Evolutionary conservation across 805 yeast species (phyloP), one percentile per base, ranked within the genome.

Genomic region (Wickerhamiella australiensis): DNA sequence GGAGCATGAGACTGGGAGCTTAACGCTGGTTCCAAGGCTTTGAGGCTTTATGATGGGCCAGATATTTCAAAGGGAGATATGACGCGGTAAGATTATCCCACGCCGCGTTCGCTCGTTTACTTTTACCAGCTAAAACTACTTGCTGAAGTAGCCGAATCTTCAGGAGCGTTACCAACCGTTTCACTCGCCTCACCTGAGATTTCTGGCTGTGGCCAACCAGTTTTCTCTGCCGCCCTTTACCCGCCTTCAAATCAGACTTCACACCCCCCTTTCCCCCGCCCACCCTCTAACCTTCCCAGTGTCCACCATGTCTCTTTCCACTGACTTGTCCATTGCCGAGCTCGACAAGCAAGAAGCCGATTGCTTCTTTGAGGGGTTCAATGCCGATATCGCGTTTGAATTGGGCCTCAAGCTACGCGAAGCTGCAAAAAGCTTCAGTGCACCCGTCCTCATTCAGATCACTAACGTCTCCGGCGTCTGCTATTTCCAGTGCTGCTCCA

Each of bases 361-460:
- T 8, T 52, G 56, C 47, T 52, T 59, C 33, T 56, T 61, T 36
- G 52, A 57, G 3, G 54, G 53, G 21, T 62, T 62, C 58, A 58
- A 59, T 43, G 57, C 65, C 33, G 94, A 80, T 86, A 1, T 69
- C 79, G 59, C 92, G 85, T 5, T 82, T 79, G 64, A 79, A 77
- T 46, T 83, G 85, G 6, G 81, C 82, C 0, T 65, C 80, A 38
- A 82, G 88, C 90, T 7, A 79, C 94, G 53, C 12, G 42, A 40
- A 21, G 26, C 31, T 11, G 53, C 53, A 2, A 44, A 27, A 17
- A 22, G 51, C 44, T 42, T 45, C 44, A 47, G 46, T 26, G 47
- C 53, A 26, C 53, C 64, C 5, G 61, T 59, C 13, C 51, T 60
- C 26, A 59, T 62, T 48, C 53, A 56, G 40, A 59, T 62, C 49